Conservation (phyloP, 2,329 filamentous ascomycete species). For the Penicillium palitans region DNA sequence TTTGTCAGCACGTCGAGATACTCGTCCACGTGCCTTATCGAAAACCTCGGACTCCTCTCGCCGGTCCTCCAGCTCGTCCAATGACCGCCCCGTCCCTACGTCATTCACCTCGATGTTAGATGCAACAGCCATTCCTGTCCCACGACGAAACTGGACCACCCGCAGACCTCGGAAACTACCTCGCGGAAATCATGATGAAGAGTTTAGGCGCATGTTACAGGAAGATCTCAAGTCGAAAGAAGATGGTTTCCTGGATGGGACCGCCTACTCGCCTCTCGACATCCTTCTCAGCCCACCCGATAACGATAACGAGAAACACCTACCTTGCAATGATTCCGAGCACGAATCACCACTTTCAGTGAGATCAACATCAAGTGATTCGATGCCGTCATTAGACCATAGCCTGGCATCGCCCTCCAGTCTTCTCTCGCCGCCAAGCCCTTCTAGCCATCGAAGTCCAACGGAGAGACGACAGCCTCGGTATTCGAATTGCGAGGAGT, state of each 20-base stretch:
- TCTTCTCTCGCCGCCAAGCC: conserved; percentile 46
- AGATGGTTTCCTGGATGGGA: conserved; percentile 45
- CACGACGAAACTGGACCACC: conserved; percentile 43
- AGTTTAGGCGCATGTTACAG: conserved; percentile 59
- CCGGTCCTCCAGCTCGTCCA: conserved; percentile 29
- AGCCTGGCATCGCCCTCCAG: conserved; percentile 51
- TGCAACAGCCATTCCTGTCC: conserved; percentile 60
- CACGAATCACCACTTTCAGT: conserved; percentile 47
- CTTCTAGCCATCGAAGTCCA: conserved; percentile 38
- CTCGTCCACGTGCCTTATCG: conserved; percentile 22
- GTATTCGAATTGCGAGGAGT: conserved; percentile 56
- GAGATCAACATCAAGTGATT: conserved; percentile 59
- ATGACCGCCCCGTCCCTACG: conserved; percentile 51
- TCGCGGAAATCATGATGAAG: conserved; percentile 45
- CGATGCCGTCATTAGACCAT: conserved; percentile 55
- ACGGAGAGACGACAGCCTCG: conserved; percentile 48
- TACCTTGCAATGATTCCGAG: conserved; percentile 44
- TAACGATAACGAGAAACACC: conserved; percentile 45
- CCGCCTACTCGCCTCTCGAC: conserved; percentile 52
- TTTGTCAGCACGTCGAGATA: conserved; percentile 22
- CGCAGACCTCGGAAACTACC: conserved; percentile 42
- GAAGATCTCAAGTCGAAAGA: conserved; percentile 53
- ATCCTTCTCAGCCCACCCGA: conserved; percentile 58
- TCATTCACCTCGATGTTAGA: conserved; percentile 60
- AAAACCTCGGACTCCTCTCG: conserved; percentile 23